Conservation (phyloP, 495 filamentous ascomycete species). For the Echria macrotheca region DNA sequence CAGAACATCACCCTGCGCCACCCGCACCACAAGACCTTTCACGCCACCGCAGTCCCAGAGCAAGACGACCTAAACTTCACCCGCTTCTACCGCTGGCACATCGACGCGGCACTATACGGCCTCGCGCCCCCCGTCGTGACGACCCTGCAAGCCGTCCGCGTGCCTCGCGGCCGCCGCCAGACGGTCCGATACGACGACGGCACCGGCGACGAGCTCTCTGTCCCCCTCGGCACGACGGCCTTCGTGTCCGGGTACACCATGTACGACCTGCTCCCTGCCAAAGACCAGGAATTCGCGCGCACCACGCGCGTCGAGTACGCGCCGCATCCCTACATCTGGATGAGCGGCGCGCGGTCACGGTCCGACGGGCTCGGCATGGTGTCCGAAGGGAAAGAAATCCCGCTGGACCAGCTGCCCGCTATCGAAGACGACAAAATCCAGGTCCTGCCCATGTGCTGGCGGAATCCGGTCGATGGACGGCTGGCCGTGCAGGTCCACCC, state of each 20-base stretch:
- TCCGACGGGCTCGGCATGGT: conserved; percentile 62
- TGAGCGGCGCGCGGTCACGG: conserved; percentile 57
- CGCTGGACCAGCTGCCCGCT: conserved; percentile 50
- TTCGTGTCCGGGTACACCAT: conserved; percentile 64
- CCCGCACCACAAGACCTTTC: conserved; percentile 70
- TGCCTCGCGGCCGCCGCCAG: conserved; percentile 59
- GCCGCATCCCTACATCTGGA: conserved; percentile 74
- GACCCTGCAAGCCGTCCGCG: conserved; percentile 60
- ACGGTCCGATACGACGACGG: conserved; percentile 67
- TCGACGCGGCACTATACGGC: conserved; percentile 70
- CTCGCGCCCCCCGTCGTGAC: conserved; percentile 65
- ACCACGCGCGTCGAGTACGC: conserved; percentile 65
- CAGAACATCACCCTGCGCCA: conserved; percentile 61
- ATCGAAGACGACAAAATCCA: conserved; percentile 62
- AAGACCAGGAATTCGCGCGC: conserved; percentile 60
- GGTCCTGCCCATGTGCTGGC: conserved; percentile 65
- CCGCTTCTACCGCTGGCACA: conserved; percentile 74
- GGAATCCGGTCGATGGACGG: conserved; percentile 61
- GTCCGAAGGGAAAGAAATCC: conserved; percentile 55
- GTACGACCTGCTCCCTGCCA: conserved; percentile 55
- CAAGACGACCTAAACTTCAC: conserved; percentile 62
- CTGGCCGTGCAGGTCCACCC: conserved; percentile 68
- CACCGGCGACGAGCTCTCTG: conserved; percentile 58
- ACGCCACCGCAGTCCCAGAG: conserved; percentile 55
- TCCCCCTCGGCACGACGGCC: conserved; percentile 70